Base-by-base conservation (phyloP, 1,284 basidiomycete species). In the Leccinum laetum region DNA sequence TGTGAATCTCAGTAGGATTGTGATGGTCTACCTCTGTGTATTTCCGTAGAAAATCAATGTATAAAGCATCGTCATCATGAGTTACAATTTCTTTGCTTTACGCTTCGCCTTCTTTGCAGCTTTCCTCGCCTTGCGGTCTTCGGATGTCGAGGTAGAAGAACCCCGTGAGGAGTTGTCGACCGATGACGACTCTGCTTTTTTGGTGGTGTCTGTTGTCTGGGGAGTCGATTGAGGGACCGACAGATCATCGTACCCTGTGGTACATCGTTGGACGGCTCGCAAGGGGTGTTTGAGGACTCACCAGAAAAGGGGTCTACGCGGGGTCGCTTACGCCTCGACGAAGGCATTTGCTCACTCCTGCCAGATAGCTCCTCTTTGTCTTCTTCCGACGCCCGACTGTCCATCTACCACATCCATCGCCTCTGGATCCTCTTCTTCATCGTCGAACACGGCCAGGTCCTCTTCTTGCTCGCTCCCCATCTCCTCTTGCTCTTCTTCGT, bases 301-400 rank as follows among this genome's bases (percentile, higher is more conserved):
- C 91, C 88, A 67, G 85, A 82, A 70, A 91, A 91, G 8, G 86
- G 86, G 76, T 91, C 89, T 53, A 89, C 74, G 0, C 76, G 77
- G 52, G 81, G 79, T 67, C 87, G 80, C 72, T 83, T 82, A 55
- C 85, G 82, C 72, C 83, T 88, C 49, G 75, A 79, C 55, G 67
- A 71, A 26, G 68, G 35, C 3, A 58, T 1, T 26, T 26, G 24
- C 4, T 21, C 21, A 21, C 21, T 21, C 21, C 21, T 21, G 21
- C 32, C 4, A 26, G 24, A 26, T 26, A 1, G 1, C 24, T 26
- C 24, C 6, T 52, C 66, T 21, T 49, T 11, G 7, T 55, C 53
- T 55, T 53, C 24, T 13, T 70, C 74, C n/a, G 72, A 69, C 24
- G 72, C 78, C 41, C 69, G 69, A 56, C 2, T 62, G 26, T 14